Base-by-base conservation (phyloP, 495 filamentous ascomycete species). In the Aeminium ludgeri region DNA sequence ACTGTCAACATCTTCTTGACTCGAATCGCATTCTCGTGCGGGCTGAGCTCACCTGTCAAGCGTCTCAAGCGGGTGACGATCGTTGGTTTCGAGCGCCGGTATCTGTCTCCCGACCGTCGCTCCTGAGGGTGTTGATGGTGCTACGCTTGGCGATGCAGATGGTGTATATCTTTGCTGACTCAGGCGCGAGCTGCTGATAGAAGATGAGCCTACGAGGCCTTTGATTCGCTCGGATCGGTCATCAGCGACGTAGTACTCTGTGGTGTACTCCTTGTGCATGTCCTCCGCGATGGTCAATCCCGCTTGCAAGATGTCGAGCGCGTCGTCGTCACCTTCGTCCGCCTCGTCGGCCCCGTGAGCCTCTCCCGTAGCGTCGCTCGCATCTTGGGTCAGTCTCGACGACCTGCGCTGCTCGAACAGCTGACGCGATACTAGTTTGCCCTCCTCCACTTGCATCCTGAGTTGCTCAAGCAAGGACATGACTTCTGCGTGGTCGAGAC, bases 191-290 rank as follows among this genome's bases (percentile, higher is more conserved):
- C 23, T 25, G 23, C 23, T 25, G 8, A 3, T 8, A 4, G 23
- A 25, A 3, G 23, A 8, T 12, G 31, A 33, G 31, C 31, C 31
- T 11, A 33, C 16, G 6, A 13, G 13, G 5, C 16, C 18, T 6
- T 36, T 16, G 6, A 36, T 17, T 16, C n/a, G 13, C 16, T 18
- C 13, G 2, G 34, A 43, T 10, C 25, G 32, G 25, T n/a, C 15
- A 20, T 43, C 41, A 5, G 41, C 31, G 15, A 8, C 41, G 23
- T 25, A 25, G 20, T 43, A 28, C 15, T 36, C 41, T 2, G 41
- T 36, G 3, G 41, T 36, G 20, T 43, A 43, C 12, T 23, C 17
- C 23, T 43, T 32, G 41, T 43, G 32, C 3, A 43, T 15, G 20
- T 36, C 33, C 29, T 43, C 41, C 1, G 41, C 41, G 10, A 19